Conservation (phyloP, 177 flowering plant species). For the Vitis hybrid region DNA sequence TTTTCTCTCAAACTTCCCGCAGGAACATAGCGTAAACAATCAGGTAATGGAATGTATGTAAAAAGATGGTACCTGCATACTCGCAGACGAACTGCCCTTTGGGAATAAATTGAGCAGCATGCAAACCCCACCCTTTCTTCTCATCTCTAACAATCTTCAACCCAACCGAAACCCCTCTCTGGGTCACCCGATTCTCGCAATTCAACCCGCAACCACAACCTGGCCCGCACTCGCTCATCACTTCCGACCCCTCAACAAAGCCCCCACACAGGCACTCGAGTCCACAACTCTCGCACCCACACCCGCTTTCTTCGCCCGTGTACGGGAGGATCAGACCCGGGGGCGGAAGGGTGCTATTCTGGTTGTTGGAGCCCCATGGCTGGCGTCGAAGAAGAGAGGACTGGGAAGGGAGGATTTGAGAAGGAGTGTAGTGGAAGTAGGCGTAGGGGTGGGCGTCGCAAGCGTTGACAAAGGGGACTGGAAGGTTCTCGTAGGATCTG, state of each 20-base stretch:
- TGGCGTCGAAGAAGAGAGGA: conserved; percentile 17
- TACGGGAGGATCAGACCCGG: conserved; percentile 1
- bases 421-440: conserved; percentile 39
- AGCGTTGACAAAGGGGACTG: conserved; percentile 51
- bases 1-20: background rate
- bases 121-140: conserved; percentile 78
- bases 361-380: conserved; percentile 27
- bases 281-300: conserved; percentile 46
- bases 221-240: conserved; percentile 70
- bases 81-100: conserved; percentile 69
- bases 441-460: conserved; percentile 27
- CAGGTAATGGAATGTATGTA: background rate
- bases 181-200: conserved; percentile 62
- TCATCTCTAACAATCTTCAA: conserved; percentile 54
- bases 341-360: background rate
- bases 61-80: conserved; percentile 61
- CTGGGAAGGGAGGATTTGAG: conserved; percentile 11
- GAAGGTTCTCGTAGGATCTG: conserved; percentile 39
- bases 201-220: conserved; percentile 57
- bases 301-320: conserved; percentile 28
- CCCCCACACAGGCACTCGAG: conserved; percentile 45
- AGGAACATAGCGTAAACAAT: background rate
- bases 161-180: conserved; percentile 51
- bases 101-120: conserved; percentile 49
- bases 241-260: conserved; percentile 13